These are phyloP conservation scores for Schizopora paradoxa DNA, from an alignment of 1,284 basidiomycete genomes.

Conservation along the genomic window DNA sequence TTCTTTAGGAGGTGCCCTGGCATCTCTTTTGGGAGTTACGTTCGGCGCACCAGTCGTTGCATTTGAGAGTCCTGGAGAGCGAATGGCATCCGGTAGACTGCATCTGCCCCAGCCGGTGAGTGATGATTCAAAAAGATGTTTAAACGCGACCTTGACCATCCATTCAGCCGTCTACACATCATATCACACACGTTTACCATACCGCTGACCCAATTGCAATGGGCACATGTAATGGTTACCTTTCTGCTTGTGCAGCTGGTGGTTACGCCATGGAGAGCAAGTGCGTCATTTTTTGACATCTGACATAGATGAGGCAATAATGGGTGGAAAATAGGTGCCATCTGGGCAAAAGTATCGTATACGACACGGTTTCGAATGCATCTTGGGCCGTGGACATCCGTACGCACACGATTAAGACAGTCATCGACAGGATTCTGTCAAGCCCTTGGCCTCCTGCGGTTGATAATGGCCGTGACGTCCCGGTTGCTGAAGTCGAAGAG, in stretches of 20 bases:
- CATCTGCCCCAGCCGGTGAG: constrained; percentile 82
- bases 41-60: constrained; percentile 90
- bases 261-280: constrained; percentile 78
- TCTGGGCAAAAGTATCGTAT: constrained; percentile 78
- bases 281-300: constrained; percentile 31
- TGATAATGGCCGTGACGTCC: constrained; percentile 56
- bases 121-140: constrained; percentile 2
- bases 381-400: constrained; percentile 82
- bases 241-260: constrained; percentile 66
- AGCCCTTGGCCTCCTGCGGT: constrained; percentile 70
- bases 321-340: constrained; percentile 60
- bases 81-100: constrained; percentile 76
- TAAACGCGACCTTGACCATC: neutral
- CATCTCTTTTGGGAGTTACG: constrained; percentile 82
- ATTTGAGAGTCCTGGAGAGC: constrained; percentile 91
- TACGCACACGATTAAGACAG: constrained; percentile 76
- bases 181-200: constrained; percentile 80
- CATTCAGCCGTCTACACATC: constrained; percentile 62
- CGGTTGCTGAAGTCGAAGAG: constrained; percentile 41
- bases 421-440: constrained; percentile 74
- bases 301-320: too few species aligned
- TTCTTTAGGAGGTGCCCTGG: constrained; percentile 52
- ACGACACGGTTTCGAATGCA: constrained; percentile 83
- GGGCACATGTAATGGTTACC: constrained; percentile 75
- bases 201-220: constrained; percentile 84